Percentiles rank a stretch among this genome's conserved stretches.
These are phyloP conservation scores for Solanum sejunctum DNA, from an alignment of 257 asterid genomes.

Conservation along the genomic window DNA sequence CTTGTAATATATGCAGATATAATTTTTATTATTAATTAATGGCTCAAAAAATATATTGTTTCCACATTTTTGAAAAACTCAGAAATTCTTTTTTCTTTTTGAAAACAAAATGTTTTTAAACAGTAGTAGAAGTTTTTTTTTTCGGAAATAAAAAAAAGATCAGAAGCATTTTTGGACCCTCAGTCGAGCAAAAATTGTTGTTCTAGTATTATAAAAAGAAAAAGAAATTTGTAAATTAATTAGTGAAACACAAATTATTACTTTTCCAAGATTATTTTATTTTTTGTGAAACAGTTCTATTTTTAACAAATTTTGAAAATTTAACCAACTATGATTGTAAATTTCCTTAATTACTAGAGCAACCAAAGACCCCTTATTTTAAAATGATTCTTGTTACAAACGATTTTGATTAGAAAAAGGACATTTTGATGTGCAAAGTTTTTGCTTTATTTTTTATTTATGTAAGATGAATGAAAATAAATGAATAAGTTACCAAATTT, in stretches of 20 bases:
- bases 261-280: not conserved
- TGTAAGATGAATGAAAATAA: not conserved
- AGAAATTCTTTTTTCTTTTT: not conserved
- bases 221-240: not conserved
- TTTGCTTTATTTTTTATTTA: too few species aligned
- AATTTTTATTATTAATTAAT: not conserved
- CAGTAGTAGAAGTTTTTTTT: not conserved
- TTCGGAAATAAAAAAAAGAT: fast-evolving
- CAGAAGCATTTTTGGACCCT: not conserved
- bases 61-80: not conserved
- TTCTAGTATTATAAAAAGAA: not conserved
- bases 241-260: not conserved
- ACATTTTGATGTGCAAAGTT: not conserved
- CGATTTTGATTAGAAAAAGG: not conserved
- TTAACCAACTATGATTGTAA: too few species aligned
- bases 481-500: slow-evolving; percentile 28
- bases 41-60: not conserved
- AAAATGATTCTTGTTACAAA: not conserved
- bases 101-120: not conserved
- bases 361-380: not conserved
- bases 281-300: too few species aligned
- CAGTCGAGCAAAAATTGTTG: not conserved
- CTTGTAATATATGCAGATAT: not conserved
- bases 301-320: not conserved
- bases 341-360: not conserved